Conservation (phyloP, 2,329 filamentous ascomycete genomes). For the Aureobasidium sp. region DNA sequence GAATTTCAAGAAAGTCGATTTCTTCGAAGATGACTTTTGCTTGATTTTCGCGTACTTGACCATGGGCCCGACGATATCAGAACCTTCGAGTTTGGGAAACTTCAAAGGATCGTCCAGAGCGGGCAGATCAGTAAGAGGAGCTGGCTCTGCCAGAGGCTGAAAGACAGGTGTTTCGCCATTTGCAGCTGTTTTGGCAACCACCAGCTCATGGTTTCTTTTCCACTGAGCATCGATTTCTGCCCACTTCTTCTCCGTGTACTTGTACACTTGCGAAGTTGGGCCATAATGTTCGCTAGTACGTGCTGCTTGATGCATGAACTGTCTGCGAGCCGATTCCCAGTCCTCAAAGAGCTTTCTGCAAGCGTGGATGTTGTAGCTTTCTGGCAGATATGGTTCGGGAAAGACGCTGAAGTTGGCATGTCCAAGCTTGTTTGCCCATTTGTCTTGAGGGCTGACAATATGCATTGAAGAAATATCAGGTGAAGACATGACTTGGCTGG, state of each 20-base stretch:
- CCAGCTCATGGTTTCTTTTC: slow-evolving; percentile 59
- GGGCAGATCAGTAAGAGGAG: slow-evolving; percentile 55
- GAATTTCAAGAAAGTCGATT: slow-evolving; percentile 23
- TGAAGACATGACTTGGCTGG: slow-evolving; percentile 38
- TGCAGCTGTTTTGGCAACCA: slow-evolving; percentile 37
- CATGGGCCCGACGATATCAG: slow-evolving; percentile 93
- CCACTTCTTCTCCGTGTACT: slow-evolving; percentile 84
- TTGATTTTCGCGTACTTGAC: slow-evolving; percentile 38
- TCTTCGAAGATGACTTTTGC: slow-evolving; percentile 20
- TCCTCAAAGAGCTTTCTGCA: slow-evolving; percentile 62
- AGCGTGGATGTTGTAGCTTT: slow-evolving; percentile 47
- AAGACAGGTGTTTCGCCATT: slow-evolving; percentile 32
- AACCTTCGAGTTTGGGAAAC: slow-evolving; percentile 79
- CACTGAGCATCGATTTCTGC: slow-evolving; percentile 66
- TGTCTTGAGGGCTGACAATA: slow-evolving; percentile 58
- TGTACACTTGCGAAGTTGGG: slow-evolving; percentile 79
- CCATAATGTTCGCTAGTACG: slow-evolving; percentile 88
- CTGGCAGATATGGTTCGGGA: slow-evolving; percentile 69
- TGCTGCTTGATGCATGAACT: slow-evolving; percentile 82
- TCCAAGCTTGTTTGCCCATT: slow-evolving; percentile 77
- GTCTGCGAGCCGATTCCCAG: slow-evolving; percentile 74
- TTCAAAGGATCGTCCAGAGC: slow-evolving; percentile 67
- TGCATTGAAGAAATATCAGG: slow-evolving; percentile 55
- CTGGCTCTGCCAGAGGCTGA: slow-evolving; percentile 32
- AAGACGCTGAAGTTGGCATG: slow-evolving; percentile 89